These are phyloP conservation scores for Tetrapisispora nanseiensis DNA, from an alignment of 805 yeast species.

Conservation along the genomic window DNA sequence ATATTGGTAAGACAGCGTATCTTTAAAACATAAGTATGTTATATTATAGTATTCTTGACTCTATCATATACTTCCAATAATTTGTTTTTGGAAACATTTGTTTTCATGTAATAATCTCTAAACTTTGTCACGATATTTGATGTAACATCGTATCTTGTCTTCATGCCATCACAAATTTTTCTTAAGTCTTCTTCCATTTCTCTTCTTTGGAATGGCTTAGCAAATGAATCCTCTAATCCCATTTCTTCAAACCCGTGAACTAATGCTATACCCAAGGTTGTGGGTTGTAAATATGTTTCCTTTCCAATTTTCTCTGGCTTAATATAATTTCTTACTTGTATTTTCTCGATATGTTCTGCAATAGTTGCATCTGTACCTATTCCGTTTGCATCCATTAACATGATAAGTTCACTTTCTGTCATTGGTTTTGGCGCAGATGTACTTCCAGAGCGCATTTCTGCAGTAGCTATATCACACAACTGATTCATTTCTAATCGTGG, in stretches of 20 bases:
- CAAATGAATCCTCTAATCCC: slow-evolving; percentile 62
- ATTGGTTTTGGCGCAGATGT: slow-evolving; percentile 75
- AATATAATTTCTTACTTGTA: slow-evolving; percentile 58
- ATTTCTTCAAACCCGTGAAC: slow-evolving; percentile 81
- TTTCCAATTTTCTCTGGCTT: slow-evolving; percentile 34
- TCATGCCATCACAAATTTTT: slow-evolving; percentile 57
- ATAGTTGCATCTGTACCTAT: slow-evolving; percentile 99
- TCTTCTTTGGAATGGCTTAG: slow-evolving; percentile 82
- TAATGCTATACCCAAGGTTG: slow-evolving; percentile 73
- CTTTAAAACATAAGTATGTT: no score
- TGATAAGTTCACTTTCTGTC: slow-evolving; percentile 88
- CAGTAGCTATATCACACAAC: slow-evolving; percentile 41
- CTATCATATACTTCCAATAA: slow-evolving; percentile 23
- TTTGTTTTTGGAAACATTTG: slow-evolving; percentile 21
- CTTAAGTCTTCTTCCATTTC: slow-evolving; percentile 60
- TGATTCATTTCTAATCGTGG: slow-evolving; percentile 59
- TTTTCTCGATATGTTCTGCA: slow-evolving; percentile 91
- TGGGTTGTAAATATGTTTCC: slow-evolving; percentile 53
- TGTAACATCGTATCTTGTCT: slow-evolving; percentile 44
- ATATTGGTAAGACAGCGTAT: no score
- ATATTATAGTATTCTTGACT: slow-evolving; percentile 8
- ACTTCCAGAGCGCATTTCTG: slow-evolving; percentile 58
- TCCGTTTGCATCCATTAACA: slow-evolving; percentile 92
- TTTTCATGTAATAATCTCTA: slow-evolving; percentile 36
- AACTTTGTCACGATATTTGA: slow-evolving; percentile 47